Evolutionary conservation across 257 asterid genomes (phyloP), one percentile per base, ranked within the genome.

Genomic region (Nicotiana tomentosiformis): DNA sequence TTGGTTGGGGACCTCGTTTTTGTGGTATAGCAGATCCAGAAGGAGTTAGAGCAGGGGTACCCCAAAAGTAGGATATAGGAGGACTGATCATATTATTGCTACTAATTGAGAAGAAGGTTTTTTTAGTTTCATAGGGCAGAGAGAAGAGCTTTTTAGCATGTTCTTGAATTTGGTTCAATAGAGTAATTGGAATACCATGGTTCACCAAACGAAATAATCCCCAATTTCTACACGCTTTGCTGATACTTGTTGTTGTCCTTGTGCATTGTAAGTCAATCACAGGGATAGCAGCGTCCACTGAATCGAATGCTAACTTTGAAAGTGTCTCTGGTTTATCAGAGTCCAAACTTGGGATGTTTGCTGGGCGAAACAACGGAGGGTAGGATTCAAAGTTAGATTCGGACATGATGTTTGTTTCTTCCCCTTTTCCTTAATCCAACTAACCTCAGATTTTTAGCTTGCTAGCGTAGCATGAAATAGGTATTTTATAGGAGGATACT

Each of bases 131-230:
- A 64, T 88, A 94, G 1, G 81, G 60, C 1, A 86, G 70, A 0
- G 91, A 85, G 77, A 95, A 94, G 4, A 94, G 51, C 66, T 84
- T 46, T 17, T 55, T 80, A 62, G 96, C 93, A 18, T 86, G 80
- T 12, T 86, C 86, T 5, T 87, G 86, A 81, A 95, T 90, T 78
- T 88, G 89, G 66, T 61, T 77, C 85, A 91, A 53, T 23, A 94
- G 85, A 78, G 70, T 43, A n/a, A 23, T 4, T 2, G 97, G 93
- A 62, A 95, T 89, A 32, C 94, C 98, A 85, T 94, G 98, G 87
- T 95, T 93, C 17, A 90, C 83, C 87, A 95, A 83, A 87, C 99
- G 86, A 83, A 95, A 95, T 88, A 94, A 86, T 32, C 99, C 99
- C 98, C 97, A 95, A 5, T 91, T 92, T 56, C 89, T 88, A 82